These are phyloP conservation scores for Pythium myriotylum DNA, from an alignment of 352 stramenopile species.

Conservation along the genomic window DNA sequence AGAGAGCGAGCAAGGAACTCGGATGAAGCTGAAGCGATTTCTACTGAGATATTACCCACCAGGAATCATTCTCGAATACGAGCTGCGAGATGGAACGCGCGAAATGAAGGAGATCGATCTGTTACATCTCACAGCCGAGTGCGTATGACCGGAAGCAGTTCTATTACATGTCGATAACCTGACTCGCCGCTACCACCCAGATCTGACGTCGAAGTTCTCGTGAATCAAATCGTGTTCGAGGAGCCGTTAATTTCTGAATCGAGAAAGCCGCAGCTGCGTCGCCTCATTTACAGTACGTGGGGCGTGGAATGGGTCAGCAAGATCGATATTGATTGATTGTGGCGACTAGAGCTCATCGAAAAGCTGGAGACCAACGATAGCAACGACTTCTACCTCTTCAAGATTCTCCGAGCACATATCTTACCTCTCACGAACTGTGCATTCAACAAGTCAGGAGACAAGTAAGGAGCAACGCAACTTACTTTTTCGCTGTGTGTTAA, in stretches of 20 bases:
- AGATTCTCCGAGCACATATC: slow-evolving; percentile 95
- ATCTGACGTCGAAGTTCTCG: slow-evolving; percentile 93
- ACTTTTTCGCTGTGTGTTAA: too few relatives aligned
- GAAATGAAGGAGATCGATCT: slow-evolving; percentile 97
- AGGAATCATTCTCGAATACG: slow-evolving; percentile 96
- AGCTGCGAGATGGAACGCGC: slow-evolving; percentile 90
- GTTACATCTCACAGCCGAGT: slow-evolving; percentile 92
- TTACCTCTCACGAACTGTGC: slow-evolving; percentile 95
- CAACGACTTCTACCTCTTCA: slow-evolving; percentile 96
- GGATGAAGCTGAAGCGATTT: slow-evolving; percentile 96
- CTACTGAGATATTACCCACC: slow-evolving; percentile 95
- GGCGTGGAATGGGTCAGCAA: too few relatives aligned
- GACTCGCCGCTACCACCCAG: slow-evolving; percentile 29
- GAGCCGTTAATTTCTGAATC: slow-evolving; percentile 93
- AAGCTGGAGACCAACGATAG: slow-evolving; percentile 94
- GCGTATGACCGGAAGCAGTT: slow-evolving; percentile 19
- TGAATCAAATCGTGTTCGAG: slow-evolving; percentile 96
- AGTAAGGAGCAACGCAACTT: slow-evolving; percentile 40
- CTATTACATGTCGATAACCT: background rate
- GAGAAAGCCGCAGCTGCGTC: slow-evolving; percentile 92
- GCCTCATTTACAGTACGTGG: slow-evolving; percentile 90
- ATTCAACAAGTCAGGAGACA: slow-evolving; percentile 97
- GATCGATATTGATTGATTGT: slow-evolving; percentile 1
- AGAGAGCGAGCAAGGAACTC: too few relatives aligned
- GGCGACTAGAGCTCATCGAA: slow-evolving; percentile 90